phyloP scores from a whole-genome alignment of 306 rosid species.

The Astragalus glycyphyllos region DNA sequence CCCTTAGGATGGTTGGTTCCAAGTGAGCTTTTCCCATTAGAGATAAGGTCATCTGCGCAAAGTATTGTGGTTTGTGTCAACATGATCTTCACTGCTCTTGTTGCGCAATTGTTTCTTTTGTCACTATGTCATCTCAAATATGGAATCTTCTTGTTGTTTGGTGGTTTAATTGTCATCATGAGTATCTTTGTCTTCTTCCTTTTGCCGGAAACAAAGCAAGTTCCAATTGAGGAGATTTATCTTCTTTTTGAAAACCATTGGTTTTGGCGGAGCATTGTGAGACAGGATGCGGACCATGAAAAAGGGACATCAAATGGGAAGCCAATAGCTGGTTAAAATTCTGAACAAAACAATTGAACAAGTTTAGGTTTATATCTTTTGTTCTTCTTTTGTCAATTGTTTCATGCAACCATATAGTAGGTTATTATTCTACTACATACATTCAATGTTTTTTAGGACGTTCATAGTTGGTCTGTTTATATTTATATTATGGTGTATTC shows the following conservation, averaged over 20 bases:
- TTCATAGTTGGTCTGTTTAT: too few relatives aligned
- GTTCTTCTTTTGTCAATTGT: background rate
- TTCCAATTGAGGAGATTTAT: slow-evolving; percentile 91
- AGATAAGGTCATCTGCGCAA: slow-evolving; percentile 94
- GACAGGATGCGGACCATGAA: slow-evolving; percentile 37
- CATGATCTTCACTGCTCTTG: slow-evolving; percentile 87
- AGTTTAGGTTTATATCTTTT: slow-evolving; percentile 18
- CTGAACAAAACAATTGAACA: slow-evolving; percentile 24
- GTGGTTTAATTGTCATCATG: slow-evolving; percentile 70
- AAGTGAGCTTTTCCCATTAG: slow-evolving; percentile 92
- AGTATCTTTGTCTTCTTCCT: slow-evolving; percentile 78
- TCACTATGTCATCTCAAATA: slow-evolving; percentile 89
- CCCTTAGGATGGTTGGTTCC: slow-evolving; percentile 98
- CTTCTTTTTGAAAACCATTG: slow-evolving; percentile 84
- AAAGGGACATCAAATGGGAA: slow-evolving; percentile 41
- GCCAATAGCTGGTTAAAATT: slow-evolving; percentile 39
- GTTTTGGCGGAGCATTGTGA: slow-evolving; percentile 78
- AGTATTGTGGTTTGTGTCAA: slow-evolving; percentile 93
- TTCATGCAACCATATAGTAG: slow-evolving; percentile 12
- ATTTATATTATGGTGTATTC: too few relatives aligned
- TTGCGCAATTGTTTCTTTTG: slow-evolving; percentile 82
- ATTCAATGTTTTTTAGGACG: background rate
- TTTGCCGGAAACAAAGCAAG: slow-evolving; percentile 93
- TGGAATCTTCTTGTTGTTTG: slow-evolving; percentile 89
- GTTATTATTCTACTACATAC: background rate